These are phyloP conservation scores for Rhizopus microsporus DNA, from an alignment of 371 early-diverging fungal genomes.

Conservation along the genomic window DNA sequence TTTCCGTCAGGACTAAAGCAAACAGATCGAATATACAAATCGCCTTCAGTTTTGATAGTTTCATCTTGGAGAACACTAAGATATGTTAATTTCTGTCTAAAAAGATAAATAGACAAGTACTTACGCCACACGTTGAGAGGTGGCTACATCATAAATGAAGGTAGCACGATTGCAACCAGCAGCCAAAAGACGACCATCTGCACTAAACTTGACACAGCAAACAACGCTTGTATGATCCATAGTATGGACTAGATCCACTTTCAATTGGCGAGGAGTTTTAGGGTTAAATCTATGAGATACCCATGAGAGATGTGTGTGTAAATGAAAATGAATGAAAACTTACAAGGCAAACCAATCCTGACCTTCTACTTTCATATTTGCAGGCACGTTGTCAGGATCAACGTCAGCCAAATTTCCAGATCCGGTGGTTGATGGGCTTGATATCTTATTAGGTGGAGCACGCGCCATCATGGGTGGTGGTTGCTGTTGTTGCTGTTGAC, in stretches of 20 bases:
- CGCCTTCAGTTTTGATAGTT: constrained; percentile 69
- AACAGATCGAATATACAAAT: constrained; percentile 95
- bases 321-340: constrained; percentile 12
- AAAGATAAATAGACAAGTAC: constrained; percentile 9
- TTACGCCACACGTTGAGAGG: constrained; percentile 73
- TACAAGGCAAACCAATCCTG: constrained; percentile 88
- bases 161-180: constrained; percentile 95
- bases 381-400: constrained; percentile 80
- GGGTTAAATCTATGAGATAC: constrained; percentile 64
- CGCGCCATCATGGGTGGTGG: constrained; percentile 5
- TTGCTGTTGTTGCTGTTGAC: constrained; percentile 19
- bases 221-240: constrained; percentile 91
- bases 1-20: constrained; percentile 96
- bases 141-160: constrained; percentile 83
- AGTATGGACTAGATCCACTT: constrained; percentile 84
- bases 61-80: constrained; percentile 78
- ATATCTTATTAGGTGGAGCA: constrained; percentile 1
- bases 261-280: constrained; percentile 68
- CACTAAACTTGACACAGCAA: constrained; percentile 95
- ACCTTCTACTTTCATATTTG: constrained; percentile 82
- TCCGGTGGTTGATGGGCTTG: constrained; percentile 1
- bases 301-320: neutral
- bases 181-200: constrained; percentile 90
- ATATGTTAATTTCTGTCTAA: neutral
- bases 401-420: constrained; percentile 72